These are phyloP conservation scores for Neonectria magnoliae DNA, from an alignment of 2,329 filamentous ascomycete species.

Conservation along the genomic window DNA sequence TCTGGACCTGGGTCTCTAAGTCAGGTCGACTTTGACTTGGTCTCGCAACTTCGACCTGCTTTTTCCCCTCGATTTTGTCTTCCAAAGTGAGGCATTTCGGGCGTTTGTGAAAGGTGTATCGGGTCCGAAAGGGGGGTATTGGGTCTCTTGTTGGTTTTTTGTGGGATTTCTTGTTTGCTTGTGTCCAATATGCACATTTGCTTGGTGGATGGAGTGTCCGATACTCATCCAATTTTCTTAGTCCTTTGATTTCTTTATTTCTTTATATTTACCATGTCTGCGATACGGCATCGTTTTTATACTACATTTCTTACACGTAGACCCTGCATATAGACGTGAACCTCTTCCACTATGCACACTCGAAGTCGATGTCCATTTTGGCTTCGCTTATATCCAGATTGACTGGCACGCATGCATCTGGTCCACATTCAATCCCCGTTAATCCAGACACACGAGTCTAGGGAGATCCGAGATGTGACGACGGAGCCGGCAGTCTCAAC, in stretches of 20 bases:
- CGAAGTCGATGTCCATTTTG: constrained; percentile 3
- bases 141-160: not conserved
- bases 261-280: not conserved
- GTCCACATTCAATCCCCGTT: constrained; percentile 35
- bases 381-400: constrained; percentile 10
- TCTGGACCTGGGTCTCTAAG: not conserved
- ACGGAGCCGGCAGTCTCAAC: constrained; percentile 30
- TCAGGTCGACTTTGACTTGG: constrained; percentile 13
- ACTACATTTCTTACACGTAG: not conserved
- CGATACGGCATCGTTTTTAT: no score
- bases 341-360: not conserved
- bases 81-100: constrained; percentile 9
- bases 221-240: not conserved
- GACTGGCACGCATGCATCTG: constrained; percentile 34
- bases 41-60: constrained; percentile 10
- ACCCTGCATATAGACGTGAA: not conserved
- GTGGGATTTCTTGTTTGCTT: no score
- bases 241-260: no score
- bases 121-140: no score
- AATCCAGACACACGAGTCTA: constrained; percentile 21
- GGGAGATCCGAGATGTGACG: constrained; percentile 25
- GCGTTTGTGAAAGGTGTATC: no score
- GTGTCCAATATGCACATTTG: not conserved
- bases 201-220: not conserved
- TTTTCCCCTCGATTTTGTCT: constrained; percentile 12